A percentile compares a stretch with the other conserved stretches of the same genome.
Conservation (phyloP, 176 grass and related monocot genomes). For the Tillandsia leiboldiana region DNA sequence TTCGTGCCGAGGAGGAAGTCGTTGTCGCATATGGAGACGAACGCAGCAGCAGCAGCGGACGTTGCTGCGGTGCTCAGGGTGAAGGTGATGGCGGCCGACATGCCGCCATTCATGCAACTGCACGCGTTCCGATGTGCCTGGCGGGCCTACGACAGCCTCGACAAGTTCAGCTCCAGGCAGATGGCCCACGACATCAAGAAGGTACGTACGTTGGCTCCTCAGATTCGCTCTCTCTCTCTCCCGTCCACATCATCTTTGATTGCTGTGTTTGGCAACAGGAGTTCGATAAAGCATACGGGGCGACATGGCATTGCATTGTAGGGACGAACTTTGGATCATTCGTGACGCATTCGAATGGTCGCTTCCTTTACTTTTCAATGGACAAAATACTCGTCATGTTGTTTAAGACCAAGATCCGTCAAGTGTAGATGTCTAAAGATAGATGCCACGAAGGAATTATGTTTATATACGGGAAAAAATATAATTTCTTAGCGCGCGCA, state of each 20-base stretch:
- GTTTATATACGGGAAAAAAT: too few species aligned
- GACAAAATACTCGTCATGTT: conserved; percentile 74
- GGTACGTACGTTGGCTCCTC: conserved; percentile 17
- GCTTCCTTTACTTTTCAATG: conserved; percentile 88
- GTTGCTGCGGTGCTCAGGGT: conserved; percentile 44
- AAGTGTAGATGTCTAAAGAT: conserved; percentile 6
- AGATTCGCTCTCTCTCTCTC: neutral
- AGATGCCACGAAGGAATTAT: too few species aligned
- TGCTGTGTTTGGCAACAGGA: conserved; percentile 31
- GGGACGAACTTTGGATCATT: conserved; percentile 74
- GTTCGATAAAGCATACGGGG: conserved; percentile 67
- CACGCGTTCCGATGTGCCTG: conserved; percentile 65
- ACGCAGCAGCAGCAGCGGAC: conserved; percentile 14
- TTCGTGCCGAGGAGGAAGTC: conserved; percentile 52
- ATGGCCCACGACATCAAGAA: conserved; percentile 79
- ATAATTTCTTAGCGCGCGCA: too few species aligned
- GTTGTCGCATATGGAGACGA: conserved; percentile 51
- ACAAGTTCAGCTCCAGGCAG: conserved; percentile 71
- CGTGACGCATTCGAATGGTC: conserved; percentile 54
- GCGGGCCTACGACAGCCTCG: conserved; percentile 46
- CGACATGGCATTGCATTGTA: conserved; percentile 74
- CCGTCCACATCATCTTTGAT: neutral
- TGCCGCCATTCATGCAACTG: conserved; percentile 70
- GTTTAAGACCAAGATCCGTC: conserved; percentile 66
- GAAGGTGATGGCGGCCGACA: conserved; percentile 58